These are phyloP conservation scores for Claviceps maximensis DNA, from an alignment of 2,329 filamentous ascomycete genomes.

Conservation along the genomic window DNA sequence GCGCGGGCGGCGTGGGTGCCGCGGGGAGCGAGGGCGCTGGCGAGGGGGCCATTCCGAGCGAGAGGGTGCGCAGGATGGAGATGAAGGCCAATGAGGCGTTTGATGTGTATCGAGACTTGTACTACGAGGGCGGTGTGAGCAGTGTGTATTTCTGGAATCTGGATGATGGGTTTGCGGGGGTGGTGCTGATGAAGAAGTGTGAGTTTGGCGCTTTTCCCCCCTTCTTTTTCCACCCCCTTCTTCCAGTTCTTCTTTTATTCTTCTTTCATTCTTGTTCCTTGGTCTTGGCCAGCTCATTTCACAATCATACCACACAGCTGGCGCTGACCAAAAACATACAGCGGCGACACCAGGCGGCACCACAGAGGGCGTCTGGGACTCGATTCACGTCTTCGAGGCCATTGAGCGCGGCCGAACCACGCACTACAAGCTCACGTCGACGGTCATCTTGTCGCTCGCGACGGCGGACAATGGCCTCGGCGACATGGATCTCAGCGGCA, in stretches of 20 bases:
- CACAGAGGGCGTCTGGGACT: constrained; percentile 83
- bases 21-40: constrained; percentile 47
- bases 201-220: too few species aligned
- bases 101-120: constrained; percentile 91
- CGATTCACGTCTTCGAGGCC: constrained; percentile 96
- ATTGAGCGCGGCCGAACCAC: constrained; percentile 82
- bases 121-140: constrained; percentile 91
- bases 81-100: constrained; percentile 89
- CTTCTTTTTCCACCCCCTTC: background rate
- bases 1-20: constrained; percentile 36
- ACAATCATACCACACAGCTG: too few species aligned
- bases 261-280: background rate
- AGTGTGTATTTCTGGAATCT: constrained; percentile 98
- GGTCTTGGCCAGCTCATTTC: too few species aligned
- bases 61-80: constrained; percentile 88
- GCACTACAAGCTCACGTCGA: constrained; percentile 96
- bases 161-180: constrained; percentile 94
- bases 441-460: constrained; percentile 82
- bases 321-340: background rate
- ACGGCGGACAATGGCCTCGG: constrained; percentile 49
- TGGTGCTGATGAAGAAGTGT: constrained; percentile 93
- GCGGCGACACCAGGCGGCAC: constrained; percentile 52
- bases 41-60: constrained; percentile 78
- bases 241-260: background rate
- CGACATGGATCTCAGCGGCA: constrained; percentile 83